phyloP scores from a whole-genome alignment of 805 yeast species.

The Sugiyamaella marilandica region DNA sequence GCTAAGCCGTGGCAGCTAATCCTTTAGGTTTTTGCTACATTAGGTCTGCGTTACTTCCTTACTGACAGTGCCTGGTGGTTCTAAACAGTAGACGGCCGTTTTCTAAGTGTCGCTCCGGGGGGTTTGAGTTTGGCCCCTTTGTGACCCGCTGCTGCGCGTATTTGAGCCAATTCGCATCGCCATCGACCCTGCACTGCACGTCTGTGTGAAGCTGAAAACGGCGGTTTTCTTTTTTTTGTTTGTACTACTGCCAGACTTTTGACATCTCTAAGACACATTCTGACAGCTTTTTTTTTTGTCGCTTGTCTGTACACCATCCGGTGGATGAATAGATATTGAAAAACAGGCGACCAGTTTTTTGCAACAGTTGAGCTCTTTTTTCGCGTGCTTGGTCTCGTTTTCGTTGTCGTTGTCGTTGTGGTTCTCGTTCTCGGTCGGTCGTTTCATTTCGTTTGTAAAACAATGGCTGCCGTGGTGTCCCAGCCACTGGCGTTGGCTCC shows the following conservation, averaged over 20 bases:
- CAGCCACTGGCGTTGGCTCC: constrained; percentile 16
- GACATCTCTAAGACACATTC: too few relatives aligned
- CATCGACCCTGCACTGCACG: too few relatives aligned
- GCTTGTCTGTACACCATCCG: too few relatives aligned
- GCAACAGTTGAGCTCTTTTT: not conserved
- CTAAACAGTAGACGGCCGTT: too few relatives aligned
- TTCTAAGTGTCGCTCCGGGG: too few relatives aligned
- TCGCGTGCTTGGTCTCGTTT: constrained; percentile 1
- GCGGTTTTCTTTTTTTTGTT: too few relatives aligned
- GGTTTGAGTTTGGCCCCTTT: too few relatives aligned
- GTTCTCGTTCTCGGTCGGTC: constrained; percentile 1
- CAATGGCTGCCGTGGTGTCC: constrained; percentile 14
- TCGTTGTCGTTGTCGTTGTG: constrained; percentile 3
- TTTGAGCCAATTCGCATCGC: too few relatives aligned
- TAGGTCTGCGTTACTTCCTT: not conserved
- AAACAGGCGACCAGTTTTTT: not conserved
- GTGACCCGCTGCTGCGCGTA: too few relatives aligned
- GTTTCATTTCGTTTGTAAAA: not conserved
- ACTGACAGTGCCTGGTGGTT: not conserved
- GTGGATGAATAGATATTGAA: not conserved
- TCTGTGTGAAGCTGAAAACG: too few relatives aligned
- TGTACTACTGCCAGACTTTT: too few relatives aligned
- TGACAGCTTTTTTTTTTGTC: too few relatives aligned
- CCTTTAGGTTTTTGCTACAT: not conserved
- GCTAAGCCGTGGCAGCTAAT: not conserved